Evolutionary conservation across 2,329 filamentous ascomycete species (phyloP), one percentile per base, ranked within the genome.

Genomic region (Fusarium paranaense): DNA sequence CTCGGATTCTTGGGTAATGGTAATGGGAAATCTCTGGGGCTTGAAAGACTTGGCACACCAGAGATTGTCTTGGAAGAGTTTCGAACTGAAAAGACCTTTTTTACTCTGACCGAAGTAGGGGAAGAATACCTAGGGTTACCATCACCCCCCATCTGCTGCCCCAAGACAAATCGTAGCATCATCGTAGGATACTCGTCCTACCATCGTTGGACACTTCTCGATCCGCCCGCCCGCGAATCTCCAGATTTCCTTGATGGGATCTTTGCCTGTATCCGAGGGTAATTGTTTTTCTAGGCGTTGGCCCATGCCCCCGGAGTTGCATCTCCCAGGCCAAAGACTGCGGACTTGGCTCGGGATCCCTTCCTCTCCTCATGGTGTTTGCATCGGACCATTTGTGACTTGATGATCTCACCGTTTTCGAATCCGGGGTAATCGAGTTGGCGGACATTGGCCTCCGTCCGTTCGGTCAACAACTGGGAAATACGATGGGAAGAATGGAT

Each of bases 351-450:
- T 62, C 59, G 59, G 42, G 42, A 42, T 62, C 42, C 42, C 20
- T 30, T 52, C 42, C 42, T 20, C 20, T 20, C 10, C 20, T 20
- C 30, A 33, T 35, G 59, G 30, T 33, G 27, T 45, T 33, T 61
- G 27, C 40, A 47, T 61, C 40, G 40, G 30, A 35, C 40, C 40
- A 47, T 61, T 50, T 60, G 37, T 30, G 25, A 40, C 57, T 30
- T 32, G 40, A 62, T 62, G 20, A 62, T 62, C 59, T 62, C 59
- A 62, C 59, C 40, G 22, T 14, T 47, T 37, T 62, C 27, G 42
- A 62, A 62, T 62, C 59, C 42, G 59, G 59, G 59, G 59, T 62
- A 52, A 27, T 27, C 16, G 30, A 50, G 22, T 27, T 27, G n/a
- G 32, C 42, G 60, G 42, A 37, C 42, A 62, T 62, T 30, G 32